A percentile compares a stretch with the other conserved stretches of the same genome.
phyloP scores from a whole-genome alignment of 495 filamentous ascomycete species.

The Halenospora varia region DNA sequence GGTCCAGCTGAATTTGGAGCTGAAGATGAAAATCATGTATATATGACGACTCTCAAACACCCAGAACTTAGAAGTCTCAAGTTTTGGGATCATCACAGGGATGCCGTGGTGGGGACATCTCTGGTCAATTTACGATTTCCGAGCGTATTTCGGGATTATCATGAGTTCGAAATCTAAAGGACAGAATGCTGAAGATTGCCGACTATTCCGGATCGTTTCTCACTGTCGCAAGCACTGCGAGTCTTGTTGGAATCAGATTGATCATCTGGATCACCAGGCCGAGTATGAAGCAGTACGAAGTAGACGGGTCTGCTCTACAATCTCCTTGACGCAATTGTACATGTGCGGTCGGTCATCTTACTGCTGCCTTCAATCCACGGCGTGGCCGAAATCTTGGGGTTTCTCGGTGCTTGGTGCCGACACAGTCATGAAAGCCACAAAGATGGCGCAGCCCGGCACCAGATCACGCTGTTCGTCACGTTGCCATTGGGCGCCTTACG shows the following conservation, averaged over 20 bases:
- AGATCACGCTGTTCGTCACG: slow-evolving; percentile 4
- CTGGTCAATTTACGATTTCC: background rate
- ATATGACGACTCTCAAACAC: background rate
- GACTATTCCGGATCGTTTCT: background rate
- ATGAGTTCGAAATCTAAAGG: background rate
- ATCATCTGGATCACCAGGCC: no score
- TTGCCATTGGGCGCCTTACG: slow-evolving; percentile 14
- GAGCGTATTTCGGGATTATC: background rate
- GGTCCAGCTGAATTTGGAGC: background rate
- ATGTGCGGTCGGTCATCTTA: background rate
- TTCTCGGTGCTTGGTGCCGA: background rate
- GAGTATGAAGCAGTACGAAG: no score
- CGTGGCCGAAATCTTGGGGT: slow-evolving; percentile 12
- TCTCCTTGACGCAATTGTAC: background rate
- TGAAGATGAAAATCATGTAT: background rate
- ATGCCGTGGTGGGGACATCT: background rate
- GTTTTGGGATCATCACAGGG: background rate
- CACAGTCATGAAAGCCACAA: slow-evolving; percentile 18
- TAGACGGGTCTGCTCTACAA: no score
- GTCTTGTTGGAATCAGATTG: no score
- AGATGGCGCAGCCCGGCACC: background rate
- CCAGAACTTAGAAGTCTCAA: background rate
- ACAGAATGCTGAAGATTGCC: background rate
- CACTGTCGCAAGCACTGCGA: background rate
- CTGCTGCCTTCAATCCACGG: slow-evolving; percentile 19